Conservation (phyloP, 1,139 yeast genomes). For the Taiozyma sp. region DNA sequence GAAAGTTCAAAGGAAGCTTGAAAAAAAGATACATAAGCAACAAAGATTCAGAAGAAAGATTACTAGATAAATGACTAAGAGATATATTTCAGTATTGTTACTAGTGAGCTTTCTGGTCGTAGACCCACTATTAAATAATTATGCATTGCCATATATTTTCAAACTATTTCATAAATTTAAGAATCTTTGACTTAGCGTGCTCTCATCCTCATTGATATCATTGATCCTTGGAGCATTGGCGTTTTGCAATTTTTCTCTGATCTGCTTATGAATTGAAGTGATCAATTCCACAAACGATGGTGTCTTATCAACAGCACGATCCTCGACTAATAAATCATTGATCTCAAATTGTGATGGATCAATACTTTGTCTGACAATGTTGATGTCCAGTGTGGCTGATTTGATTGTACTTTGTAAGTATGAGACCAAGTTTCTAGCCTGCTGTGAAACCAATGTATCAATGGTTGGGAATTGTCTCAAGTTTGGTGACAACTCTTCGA, state of each 20-base stretch:
- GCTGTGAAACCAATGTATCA: constrained; percentile 62
- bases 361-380: constrained; percentile 57
- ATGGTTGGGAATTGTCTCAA: constrained; percentile 63
- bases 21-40: neutral
- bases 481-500: constrained; percentile 33
- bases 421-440: constrained; percentile 58
- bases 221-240: constrained; percentile 25
- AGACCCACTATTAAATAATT: neutral
- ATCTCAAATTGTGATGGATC: constrained; percentile 59
- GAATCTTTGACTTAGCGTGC: constrained; percentile 29
- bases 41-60: neutral
- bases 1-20: neutral
- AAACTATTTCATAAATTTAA: constrained; percentile 9
- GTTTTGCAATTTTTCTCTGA: constrained; percentile 46
- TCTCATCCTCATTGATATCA: constrained; percentile 20
- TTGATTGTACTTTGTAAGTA: constrained; percentile 42
- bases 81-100: neutral
- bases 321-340: constrained; percentile 66
- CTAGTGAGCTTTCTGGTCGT: neutral
- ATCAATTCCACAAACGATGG: constrained; percentile 56
- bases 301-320: constrained; percentile 48
- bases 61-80: neutral
- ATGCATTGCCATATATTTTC: neutral
- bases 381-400: constrained; percentile 38
- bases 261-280: constrained; percentile 53